phyloP scores from a whole-genome alignment of 177 flowering plant genomes.

The Vitis hybrid region DNA sequence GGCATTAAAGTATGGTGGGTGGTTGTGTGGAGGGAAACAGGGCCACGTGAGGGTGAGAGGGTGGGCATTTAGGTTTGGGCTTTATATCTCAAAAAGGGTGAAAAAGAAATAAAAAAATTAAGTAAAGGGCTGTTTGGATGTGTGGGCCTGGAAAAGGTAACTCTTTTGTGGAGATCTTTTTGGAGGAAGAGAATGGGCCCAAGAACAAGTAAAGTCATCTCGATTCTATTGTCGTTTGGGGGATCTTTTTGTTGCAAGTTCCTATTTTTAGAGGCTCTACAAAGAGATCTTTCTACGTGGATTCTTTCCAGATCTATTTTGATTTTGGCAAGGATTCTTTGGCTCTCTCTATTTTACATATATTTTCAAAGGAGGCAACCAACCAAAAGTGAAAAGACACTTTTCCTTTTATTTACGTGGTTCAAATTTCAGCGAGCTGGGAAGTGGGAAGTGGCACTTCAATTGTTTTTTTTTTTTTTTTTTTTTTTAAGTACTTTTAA shows the following conservation, averaged over 20 bases:
- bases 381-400: not conserved
- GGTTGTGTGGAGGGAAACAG: constrained; percentile 32
- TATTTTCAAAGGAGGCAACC: not conserved
- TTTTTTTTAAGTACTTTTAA: too few species aligned
- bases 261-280: too few species aligned
- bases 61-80: not conserved
- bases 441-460: too few species aligned
- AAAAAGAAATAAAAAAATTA: not conserved
- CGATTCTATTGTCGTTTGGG: not conserved
- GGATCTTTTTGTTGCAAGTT: not conserved
- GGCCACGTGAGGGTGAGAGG: constrained; percentile 21
- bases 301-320: not conserved
- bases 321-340: not conserved
- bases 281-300: not conserved
- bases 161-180: not conserved
- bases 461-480: not conserved
- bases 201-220: not conserved
- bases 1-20: constrained; percentile 9
- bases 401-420: not conserved
- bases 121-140: not conserved
- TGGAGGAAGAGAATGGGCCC: not conserved
- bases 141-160: not conserved
- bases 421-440: not conserved
- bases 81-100: not conserved
- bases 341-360: too few species aligned